These are phyloP conservation scores for Botryotinia calthae DNA, from an alignment of 2,329 filamentous ascomycete genomes.

Conservation along the genomic window DNA sequence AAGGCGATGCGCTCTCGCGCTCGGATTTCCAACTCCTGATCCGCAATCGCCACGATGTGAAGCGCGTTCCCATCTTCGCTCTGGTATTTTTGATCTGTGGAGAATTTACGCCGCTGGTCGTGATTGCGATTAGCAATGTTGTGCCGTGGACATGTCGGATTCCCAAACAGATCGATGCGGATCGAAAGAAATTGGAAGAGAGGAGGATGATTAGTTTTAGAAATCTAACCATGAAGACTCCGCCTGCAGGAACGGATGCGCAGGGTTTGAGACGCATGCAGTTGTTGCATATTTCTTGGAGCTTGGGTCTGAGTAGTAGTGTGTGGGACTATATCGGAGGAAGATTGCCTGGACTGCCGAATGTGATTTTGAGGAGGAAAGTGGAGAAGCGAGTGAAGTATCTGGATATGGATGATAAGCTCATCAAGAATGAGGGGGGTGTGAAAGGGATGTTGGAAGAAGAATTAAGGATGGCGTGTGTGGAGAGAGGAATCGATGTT, in stretches of 20 bases:
- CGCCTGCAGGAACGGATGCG: conserved; percentile 21
- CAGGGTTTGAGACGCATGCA: conserved; percentile 41
- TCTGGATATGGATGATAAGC: conserved; percentile 66
- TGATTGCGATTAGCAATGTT: conserved; percentile 65
- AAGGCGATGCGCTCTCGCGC: conserved; percentile 49
- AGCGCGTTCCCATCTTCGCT: conserved; percentile 75
- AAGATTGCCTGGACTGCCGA: conserved; percentile 41
- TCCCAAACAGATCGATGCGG: conserved; percentile 66
- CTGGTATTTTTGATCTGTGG: conserved; percentile 75
- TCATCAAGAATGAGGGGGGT: conserved; percentile 65
- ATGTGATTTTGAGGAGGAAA: conserved; percentile 52
- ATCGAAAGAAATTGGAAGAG: conserved; percentile 54
- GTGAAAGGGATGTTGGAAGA: conserved; percentile 54
- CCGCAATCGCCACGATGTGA: conserved; percentile 68
- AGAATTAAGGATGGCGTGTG: conserved; percentile 69
- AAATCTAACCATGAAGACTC: conserved; percentile 36
- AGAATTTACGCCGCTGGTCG: conserved; percentile 80
- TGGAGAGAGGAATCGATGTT: conserved; percentile 64
- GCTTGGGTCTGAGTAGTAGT: conserved; percentile 42
- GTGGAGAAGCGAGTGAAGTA: conserved; percentile 58
- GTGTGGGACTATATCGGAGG: conserved; percentile 46
- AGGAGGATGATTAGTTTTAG: conserved; percentile 51
- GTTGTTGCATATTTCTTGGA: conserved; percentile 43
- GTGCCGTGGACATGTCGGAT: conserved; percentile 83
- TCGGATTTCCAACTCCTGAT: conserved; percentile 68